Evolutionary conservation across 2,329 filamentous ascomycete species (phyloP), one percentile per base, ranked within the genome.

Genomic region (Aureobasidium mangrovei): DNA sequence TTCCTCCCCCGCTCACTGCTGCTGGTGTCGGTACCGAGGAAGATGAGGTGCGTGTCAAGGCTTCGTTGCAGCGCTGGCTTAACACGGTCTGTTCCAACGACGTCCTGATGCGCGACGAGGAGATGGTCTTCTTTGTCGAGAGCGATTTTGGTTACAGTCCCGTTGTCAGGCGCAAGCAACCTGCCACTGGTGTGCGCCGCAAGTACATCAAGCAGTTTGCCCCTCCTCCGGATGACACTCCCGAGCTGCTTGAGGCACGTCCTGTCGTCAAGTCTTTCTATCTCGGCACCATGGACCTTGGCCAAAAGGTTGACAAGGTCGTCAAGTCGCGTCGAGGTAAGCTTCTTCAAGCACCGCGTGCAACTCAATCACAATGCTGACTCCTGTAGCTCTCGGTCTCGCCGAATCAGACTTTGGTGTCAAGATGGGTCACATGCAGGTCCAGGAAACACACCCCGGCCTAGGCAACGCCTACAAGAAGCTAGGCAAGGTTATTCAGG

Each of bases 181-280:
- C 93, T 26, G 93, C 93, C 7, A 98, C 93, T 1, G 93, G 93
- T 41, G 89, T 98, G 62, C 83, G 93, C 59, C 82, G 93, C 66
- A 96, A 96, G 74, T 86, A 97, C 58, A 77, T 98, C 68, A 98
- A 98, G 77, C 93, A 98, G 70, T 98, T 98, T 71, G 91, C 93
- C 36, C 93, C 93, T 32, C 93, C 93, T 0, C 91, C 93, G 9
- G 93, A 98, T 70, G 93, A 98, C 69, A 97, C 93, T 1, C 91
- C 91, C 7, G 93, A 98, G 73, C 77, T 98, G 54, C 85, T 91
- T 59, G 85, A 93, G 63, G 90, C 91, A 24, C 82, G 93, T 52
- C 93, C 93, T 0, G 78, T 89, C 41, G 93, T 97, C 36, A 98
- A 98, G 74, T 79, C 91, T 45, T 97, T 98, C 68, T 98, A 98